These are phyloP conservation scores for Colletotrichum sublineola DNA, from an alignment of 2,329 filamentous ascomycete genomes.

Conservation along the genomic window DNA sequence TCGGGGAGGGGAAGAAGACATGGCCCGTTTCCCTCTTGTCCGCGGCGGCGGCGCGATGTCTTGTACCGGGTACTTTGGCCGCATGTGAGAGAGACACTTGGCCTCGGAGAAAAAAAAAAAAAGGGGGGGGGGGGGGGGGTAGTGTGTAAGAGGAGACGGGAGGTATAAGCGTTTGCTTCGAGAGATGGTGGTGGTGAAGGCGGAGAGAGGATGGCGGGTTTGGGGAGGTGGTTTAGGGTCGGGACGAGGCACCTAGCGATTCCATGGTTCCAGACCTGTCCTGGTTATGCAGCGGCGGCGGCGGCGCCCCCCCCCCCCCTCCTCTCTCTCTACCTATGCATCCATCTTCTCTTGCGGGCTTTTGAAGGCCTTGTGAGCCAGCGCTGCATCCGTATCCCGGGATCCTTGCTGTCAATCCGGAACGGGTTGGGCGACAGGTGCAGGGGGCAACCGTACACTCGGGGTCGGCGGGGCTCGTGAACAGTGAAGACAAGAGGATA, in stretches of 20 bases:
- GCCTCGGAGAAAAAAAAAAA: no score
- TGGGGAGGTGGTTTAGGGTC: no score
- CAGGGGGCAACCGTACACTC: conserved; percentile 35
- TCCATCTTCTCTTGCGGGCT: not conserved
- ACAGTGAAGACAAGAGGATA: no score
- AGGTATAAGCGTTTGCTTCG: no score
- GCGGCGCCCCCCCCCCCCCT: no score
- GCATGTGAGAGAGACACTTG: not conserved
- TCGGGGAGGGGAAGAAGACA: conserved; percentile 14
- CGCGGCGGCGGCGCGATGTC: not conserved
- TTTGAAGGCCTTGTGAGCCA: not conserved
- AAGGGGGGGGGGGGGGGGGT: no score
- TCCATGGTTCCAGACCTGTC: no score
- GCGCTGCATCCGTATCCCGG: conserved; percentile 1
- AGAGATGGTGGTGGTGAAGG: no score
- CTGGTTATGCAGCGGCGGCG: no score
- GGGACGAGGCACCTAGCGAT: no score
- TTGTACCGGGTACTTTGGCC: not conserved
- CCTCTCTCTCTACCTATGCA: not conserved
- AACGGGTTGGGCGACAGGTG: conserved; percentile 37
- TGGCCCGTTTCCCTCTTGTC: conserved; percentile 8
- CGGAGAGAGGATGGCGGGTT: no score
- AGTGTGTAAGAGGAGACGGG: no score
- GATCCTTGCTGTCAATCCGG: conserved; percentile 41
- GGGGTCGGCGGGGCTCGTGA: not conserved